Conservation (phyloP, 768 basidiomycete genomes). For the Mycena haematopus region DNA sequence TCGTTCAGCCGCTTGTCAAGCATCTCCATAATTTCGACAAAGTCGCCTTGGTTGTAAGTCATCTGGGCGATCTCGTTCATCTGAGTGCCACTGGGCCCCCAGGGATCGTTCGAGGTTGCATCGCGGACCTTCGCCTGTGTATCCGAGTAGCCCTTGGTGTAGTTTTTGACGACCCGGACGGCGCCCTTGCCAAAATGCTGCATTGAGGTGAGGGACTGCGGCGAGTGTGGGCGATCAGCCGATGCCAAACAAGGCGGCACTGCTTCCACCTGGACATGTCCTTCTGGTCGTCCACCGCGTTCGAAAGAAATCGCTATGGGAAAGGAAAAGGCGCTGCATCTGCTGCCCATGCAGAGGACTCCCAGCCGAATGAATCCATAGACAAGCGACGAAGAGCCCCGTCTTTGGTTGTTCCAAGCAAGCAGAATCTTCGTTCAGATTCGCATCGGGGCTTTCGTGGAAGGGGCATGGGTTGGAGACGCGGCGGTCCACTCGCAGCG, state of each 20-base stretch:
- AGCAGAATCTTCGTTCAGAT: neutral
- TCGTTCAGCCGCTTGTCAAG: slow-evolving; percentile 97
- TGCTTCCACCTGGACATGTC: neutral
- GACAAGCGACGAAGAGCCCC: slow-evolving; percentile 18
- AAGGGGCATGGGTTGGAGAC: neutral
- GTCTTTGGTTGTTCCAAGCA: slow-evolving; percentile 15
- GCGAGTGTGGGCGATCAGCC: neutral
- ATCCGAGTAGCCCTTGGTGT: slow-evolving; percentile 95
- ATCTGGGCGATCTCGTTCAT: slow-evolving; percentile 99
- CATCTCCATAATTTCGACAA: slow-evolving; percentile 99
- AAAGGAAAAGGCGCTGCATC: neutral
- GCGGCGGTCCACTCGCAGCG: neutral
- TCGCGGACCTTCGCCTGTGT: slow-evolving; percentile 95
- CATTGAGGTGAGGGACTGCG: slow-evolving; percentile 38
- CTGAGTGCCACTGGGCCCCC: slow-evolving; percentile 96
- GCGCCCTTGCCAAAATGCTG: slow-evolving; percentile 87
- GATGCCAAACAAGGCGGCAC: slow-evolving; percentile 2
- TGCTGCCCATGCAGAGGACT: slow-evolving; percentile 27
- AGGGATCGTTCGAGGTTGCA: slow-evolving; percentile 96
- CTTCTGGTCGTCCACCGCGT: no score
- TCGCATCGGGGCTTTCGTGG: slow-evolving; percentile 2
- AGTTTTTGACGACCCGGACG: slow-evolving; percentile 91
- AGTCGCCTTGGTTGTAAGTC: slow-evolving; percentile 98
- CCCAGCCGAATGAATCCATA: slow-evolving; percentile 31
- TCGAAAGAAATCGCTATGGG: neutral